Conservation (phyloP, 352 stramenopile genomes). For the Aphanomyces stellatus region DNA sequence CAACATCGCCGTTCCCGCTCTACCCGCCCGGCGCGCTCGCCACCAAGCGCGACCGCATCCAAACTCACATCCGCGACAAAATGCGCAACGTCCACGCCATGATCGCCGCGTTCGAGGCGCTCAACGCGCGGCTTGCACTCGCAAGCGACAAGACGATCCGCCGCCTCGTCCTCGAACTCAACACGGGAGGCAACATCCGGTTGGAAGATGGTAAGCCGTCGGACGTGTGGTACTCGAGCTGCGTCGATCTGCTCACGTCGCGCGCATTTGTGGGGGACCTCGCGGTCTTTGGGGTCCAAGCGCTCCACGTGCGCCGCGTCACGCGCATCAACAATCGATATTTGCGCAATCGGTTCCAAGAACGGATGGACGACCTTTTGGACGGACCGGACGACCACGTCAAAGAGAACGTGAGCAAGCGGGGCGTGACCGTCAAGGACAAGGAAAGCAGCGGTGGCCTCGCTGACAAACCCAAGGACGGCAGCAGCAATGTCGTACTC, state of each 20-base stretch:
- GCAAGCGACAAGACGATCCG: slow-evolving; percentile 67
- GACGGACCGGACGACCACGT: slow-evolving; percentile 43
- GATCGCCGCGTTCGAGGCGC: slow-evolving; percentile 49
- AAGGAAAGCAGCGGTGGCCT: no score
- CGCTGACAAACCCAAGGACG: no score
- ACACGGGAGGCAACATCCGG: slow-evolving; percentile 87
- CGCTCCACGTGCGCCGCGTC: slow-evolving; percentile 70
- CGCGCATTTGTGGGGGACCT: slow-evolving; percentile 53
- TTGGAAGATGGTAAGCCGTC: slow-evolving; percentile 76
- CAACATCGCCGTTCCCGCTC: background rate
- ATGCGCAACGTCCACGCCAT: slow-evolving; percentile 38
- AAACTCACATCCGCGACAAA: slow-evolving; percentile 32
- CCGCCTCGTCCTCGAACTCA: slow-evolving; percentile 78
- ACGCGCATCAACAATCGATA: slow-evolving; percentile 86
- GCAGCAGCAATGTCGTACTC: slow-evolving; percentile 16
- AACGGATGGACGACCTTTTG: slow-evolving; percentile 68
- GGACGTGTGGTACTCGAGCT: slow-evolving; percentile 81
- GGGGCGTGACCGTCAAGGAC: slow-evolving; percentile 44
- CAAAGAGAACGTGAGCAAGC: slow-evolving; percentile 78
- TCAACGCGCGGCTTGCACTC: slow-evolving; percentile 36
- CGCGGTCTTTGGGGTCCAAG: slow-evolving; percentile 38
- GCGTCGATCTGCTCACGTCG: slow-evolving; percentile 71
- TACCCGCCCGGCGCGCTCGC: slow-evolving; percentile 8
- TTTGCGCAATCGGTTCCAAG: slow-evolving; percentile 80
- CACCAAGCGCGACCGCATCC: slow-evolving; percentile 29